phyloP scores from a whole-genome alignment of 2,329 filamentous ascomycete species.

The Chaetomium sp. region DNA sequence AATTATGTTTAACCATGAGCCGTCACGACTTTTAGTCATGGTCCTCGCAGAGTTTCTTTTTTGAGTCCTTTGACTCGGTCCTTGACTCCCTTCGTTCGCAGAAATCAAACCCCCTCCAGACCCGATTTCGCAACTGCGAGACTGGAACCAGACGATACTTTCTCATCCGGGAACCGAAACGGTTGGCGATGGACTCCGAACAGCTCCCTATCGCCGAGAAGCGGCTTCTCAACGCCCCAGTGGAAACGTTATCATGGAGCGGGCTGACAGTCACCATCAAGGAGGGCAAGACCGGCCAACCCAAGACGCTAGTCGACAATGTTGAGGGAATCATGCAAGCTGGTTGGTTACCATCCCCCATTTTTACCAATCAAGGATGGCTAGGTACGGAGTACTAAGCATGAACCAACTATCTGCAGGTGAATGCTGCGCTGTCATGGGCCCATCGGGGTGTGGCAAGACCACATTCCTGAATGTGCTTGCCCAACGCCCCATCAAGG shows the following conservation, averaged over 20 bases:
- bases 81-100: neutral
- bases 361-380: neutral
- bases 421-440: conserved; percentile 1
- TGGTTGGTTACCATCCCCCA: neutral
- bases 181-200: neutral
- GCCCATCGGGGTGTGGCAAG: conserved; percentile 1
- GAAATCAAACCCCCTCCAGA: no score
- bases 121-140: neutral
- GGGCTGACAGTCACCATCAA: neutral
- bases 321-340: neutral
- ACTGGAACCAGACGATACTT: neutral
- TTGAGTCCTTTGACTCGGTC: neutral
- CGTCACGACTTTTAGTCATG: neutral
- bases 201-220: neutral
- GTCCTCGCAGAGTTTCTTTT: neutral
- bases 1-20: no score
- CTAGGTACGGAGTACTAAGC: neutral
- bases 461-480: conserved; percentile 1
- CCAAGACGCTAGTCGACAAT: neutral
- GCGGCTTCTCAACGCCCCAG: neutral
- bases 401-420: neutral
- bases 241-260: neutral
- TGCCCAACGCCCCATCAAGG: neutral
- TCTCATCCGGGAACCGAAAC: neutral
- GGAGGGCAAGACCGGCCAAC: neutral